Evolutionary conservation across 495 filamentous ascomycete species (phyloP).

Genomic region (Podospora appendiculata): DNA sequence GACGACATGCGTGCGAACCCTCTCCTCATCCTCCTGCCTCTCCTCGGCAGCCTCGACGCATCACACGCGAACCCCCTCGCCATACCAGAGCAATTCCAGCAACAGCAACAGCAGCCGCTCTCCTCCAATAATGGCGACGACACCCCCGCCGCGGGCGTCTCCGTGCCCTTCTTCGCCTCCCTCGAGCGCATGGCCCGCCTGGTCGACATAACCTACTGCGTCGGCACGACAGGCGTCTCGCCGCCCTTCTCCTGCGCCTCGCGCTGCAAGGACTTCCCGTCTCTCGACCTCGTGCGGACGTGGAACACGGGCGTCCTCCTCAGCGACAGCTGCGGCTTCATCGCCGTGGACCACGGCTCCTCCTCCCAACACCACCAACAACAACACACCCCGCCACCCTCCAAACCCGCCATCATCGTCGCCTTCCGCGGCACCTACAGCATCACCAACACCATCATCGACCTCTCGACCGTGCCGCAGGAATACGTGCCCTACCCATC

Average conservation of each 20-base stretch:
- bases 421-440: slow-evolving; percentile 95
- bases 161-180: slow-evolving; percentile 61
- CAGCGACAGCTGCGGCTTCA: slow-evolving; percentile 88
- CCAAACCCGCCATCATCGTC: slow-evolving; percentile 56
- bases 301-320: slow-evolving; percentile 87
- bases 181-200: slow-evolving; percentile 80
- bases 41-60: background rate
- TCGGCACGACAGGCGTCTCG: slow-evolving; percentile 69
- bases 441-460: slow-evolving; percentile 78
- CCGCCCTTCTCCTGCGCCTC: slow-evolving; percentile 79
- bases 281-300: slow-evolving; percentile 69
- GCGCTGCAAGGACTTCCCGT: slow-evolving; percentile 72
- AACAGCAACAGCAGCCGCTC: background rate
- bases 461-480: slow-evolving; percentile 81
- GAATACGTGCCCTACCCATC: slow-evolving; percentile 81
- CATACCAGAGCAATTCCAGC: background rate
- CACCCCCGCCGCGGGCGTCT: slow-evolving; percentile 35
- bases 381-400: background rate
- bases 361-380: background rate
- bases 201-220: slow-evolving; percentile 93
- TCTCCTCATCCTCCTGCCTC: background rate
- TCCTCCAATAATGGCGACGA: slow-evolving; percentile 3
- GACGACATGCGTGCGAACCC: background rate
- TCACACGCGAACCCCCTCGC: background rate
- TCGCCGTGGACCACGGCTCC: slow-evolving; percentile 67